Evolutionary conservation across 768 basidiomycete genomes (phyloP), one percentile per base, ranked within the genome.

Genomic region (Lyophyllum atratum): DNA sequence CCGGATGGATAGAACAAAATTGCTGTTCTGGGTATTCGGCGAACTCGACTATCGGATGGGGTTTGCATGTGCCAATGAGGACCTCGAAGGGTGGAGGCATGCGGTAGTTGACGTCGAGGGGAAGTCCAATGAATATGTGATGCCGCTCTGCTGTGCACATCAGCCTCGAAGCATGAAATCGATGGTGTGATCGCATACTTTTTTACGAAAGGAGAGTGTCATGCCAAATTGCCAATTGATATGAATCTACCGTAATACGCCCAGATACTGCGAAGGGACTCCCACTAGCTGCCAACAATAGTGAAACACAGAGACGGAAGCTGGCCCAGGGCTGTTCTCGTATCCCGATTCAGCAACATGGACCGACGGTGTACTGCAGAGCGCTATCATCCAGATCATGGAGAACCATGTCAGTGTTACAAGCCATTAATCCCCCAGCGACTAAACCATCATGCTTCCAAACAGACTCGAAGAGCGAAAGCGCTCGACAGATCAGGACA

Each of bases 91-190:
- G 85, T 1, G 90, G 89, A 15, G 90, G 89, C 15, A 85, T 80
- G 67, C 84, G 85, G 63, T 87, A 84, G 60, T 86, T 85, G 44
- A 89, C 80, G 63, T 92, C 87, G 57, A 93, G 4, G 91, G 91
- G 66, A 92, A 92, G 67, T 92, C 89, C 21, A 93, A 79, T 9
- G 89, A 87, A 66, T 93, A 88, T 0, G 88, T 85, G 59, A 90
- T 87, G 29, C 87, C 90, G 58, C 85, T 85, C 90, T 93, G 59
- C 47, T 34, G n/a, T 49, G 28, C 22, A 46, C 34, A 52, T 67
- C 46, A 58, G 53, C 29, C 19, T 6, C 24, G 17, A 21, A n/a
- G 7, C 44, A 19, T 9, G 8, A 25, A 9, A 17, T 9, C 34
- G 43, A 37, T 37, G 47, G 28, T 37, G 7, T 43, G 42, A 29